Percentiles rank a stretch among this genome's conserved stretches.
phyloP scores from a whole-genome alignment of 2,329 filamentous ascomycete genomes.

The Fusarium devonianum region DNA sequence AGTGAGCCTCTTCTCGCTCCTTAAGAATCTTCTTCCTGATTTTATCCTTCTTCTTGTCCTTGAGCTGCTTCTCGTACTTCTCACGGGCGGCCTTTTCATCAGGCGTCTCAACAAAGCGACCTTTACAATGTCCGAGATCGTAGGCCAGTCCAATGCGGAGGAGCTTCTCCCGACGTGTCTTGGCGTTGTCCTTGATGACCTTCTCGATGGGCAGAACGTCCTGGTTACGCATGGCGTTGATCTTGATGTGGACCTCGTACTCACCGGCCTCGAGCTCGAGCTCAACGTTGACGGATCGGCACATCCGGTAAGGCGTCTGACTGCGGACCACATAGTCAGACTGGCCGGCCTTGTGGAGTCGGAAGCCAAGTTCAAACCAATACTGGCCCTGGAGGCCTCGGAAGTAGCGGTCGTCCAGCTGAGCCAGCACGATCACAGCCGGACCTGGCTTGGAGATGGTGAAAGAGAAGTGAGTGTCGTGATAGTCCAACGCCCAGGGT shows the following conservation, averaged over 20 bases:
- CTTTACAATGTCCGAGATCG: constrained; percentile 74
- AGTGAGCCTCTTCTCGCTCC: constrained; percentile 48
- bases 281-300: constrained; percentile 78
- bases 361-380: constrained; percentile 60
- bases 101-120: constrained; percentile 56
- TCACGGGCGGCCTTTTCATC: constrained; percentile 58
- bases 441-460: constrained; percentile 57
- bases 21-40: constrained; percentile 52
- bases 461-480: constrained; percentile 61
- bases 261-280: constrained; percentile 75
- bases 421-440: constrained; percentile 63
- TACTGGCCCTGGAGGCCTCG: constrained; percentile 65
- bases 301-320: constrained; percentile 65
- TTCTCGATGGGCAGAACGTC: constrained; percentile 65
- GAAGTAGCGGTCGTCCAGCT: constrained; percentile 66
- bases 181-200: constrained; percentile 70
- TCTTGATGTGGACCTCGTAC: constrained; percentile 78
- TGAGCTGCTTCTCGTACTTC: constrained; percentile 53
- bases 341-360: constrained; percentile 57
- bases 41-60: constrained; percentile 47
- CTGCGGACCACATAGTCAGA: constrained; percentile 64
- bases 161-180: constrained; percentile 73
- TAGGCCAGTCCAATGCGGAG: constrained; percentile 73
- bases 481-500: constrained; percentile 64
- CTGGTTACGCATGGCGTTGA: constrained; percentile 69